Evolutionary conservation across 106 monocot genomes (phyloP).

Genomic region (Allium sativum): DNA sequence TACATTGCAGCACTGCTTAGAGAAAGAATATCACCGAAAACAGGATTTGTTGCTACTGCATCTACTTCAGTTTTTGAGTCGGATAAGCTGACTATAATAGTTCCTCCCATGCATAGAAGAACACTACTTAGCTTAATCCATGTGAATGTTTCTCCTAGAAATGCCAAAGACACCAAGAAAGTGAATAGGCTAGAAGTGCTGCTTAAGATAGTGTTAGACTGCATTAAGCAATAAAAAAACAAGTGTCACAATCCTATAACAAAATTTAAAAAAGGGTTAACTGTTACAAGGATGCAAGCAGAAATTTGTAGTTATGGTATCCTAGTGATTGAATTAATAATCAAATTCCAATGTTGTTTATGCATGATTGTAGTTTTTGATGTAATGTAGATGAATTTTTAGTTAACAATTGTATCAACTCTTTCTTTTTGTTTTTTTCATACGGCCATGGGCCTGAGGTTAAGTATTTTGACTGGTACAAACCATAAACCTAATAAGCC

Average conservation of each 20-base stretch:
- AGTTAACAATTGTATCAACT: no score
- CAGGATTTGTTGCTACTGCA: constrained; percentile 57
- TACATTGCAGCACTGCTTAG: constrained; percentile 68
- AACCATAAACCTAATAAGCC: no score
- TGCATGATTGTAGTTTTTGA: no score
- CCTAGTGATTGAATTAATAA: no score
- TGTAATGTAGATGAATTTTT: no score
- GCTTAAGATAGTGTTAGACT: constrained; percentile 98
- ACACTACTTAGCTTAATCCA: constrained; percentile 89
- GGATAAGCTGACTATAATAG: constrained; percentile 70
- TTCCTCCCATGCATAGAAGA: constrained; percentile 96
- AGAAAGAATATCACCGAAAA: constrained; percentile 75
- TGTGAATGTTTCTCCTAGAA: constrained; percentile 78
- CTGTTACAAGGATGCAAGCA: no score
- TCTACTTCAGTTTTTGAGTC: constrained; percentile 47
- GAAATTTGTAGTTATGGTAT: no score
- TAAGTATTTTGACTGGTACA: no score
- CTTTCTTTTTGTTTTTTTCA: no score
- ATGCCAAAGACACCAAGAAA: constrained; percentile 71
- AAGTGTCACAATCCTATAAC: constrained; percentile 2
- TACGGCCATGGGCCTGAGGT: no score
- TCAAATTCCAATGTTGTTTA: no score
- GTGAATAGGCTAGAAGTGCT: constrained; percentile 96
- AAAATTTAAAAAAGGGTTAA: not conserved
- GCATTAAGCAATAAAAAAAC: constrained; percentile 23